phyloP scores from a whole-genome alignment of 1,284 basidiomycete genomes.

The Ganoderma boninense region DNA sequence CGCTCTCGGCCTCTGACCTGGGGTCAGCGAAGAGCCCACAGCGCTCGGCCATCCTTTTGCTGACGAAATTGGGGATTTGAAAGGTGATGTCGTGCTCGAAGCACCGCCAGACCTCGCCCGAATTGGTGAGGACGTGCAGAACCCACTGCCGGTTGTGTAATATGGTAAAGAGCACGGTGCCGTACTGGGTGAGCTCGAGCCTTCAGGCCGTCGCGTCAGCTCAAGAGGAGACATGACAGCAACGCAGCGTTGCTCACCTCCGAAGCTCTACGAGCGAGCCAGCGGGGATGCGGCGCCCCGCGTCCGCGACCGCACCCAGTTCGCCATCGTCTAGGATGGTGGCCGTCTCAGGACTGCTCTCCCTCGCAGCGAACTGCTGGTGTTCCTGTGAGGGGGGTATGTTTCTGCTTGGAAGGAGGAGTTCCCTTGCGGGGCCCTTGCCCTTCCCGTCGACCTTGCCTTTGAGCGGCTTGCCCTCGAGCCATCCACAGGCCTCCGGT shows the following conservation, averaged over 20 bases:
- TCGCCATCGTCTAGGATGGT: neutral
- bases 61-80: slow-evolving; percentile 61
- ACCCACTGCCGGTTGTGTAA: slow-evolving; percentile 43
- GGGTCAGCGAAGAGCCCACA: slow-evolving; percentile 51
- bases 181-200: slow-evolving; percentile 6
- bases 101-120: slow-evolving; percentile 62
- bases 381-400: slow-evolving; percentile 19
- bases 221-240: neutral
- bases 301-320: slow-evolving; percentile 5
- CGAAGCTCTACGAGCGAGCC: slow-evolving; percentile 71
- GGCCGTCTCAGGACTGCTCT: neutral
- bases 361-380: slow-evolving; percentile 16
- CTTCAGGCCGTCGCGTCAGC: slow-evolving; percentile 14
- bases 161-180: slow-evolving; percentile 25
- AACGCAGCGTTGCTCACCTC: slow-evolving; percentile 49
- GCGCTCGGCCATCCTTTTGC: slow-evolving; percentile 53
- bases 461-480: slow-evolving; percentile 17
- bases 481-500: slow-evolving; percentile 22
- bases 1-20: slow-evolving; percentile 45
- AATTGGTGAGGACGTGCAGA: slow-evolving; percentile 52
- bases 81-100: slow-evolving; percentile 62
- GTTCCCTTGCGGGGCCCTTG: neutral
- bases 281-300: slow-evolving; percentile 33
- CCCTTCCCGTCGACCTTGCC: slow-evolving; percentile 2
- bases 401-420: neutral